Conservation (phyloP, 768 basidiomycete genomes). For the Pleurotus pulmonarius region DNA sequence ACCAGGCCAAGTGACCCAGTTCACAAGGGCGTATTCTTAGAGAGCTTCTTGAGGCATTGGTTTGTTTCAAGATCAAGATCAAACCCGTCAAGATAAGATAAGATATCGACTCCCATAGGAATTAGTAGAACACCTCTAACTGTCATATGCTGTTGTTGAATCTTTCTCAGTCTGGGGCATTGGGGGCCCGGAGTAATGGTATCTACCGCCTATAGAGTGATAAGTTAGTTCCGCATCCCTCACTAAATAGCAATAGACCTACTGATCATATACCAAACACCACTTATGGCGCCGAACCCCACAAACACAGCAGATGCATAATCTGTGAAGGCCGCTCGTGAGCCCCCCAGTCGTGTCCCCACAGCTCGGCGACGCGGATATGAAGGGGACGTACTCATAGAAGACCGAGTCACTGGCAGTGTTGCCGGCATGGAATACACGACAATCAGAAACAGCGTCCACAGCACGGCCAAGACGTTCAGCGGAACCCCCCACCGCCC, state of each 20-base stretch:
- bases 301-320: slow-evolving; percentile 67
- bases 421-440: slow-evolving; percentile 68
- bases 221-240: neutral
- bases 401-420: slow-evolving; percentile 45
- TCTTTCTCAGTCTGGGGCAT: neutral
- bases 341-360: neutral
- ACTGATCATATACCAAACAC: slow-evolving; percentile 59
- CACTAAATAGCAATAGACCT: slow-evolving; percentile 17
- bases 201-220: neutral
- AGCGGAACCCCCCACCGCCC: slow-evolving; percentile 41
- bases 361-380: neutral
- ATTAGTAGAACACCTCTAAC: no score
- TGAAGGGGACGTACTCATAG: slow-evolving; percentile 39
- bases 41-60: no score
- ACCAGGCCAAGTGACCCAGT: no score
- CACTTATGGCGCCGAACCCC: slow-evolving; percentile 55
- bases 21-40: no score
- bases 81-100: no score
- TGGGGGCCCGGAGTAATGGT: slow-evolving; percentile 1
- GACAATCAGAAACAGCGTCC: slow-evolving; percentile 59
- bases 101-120: no score
- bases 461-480: slow-evolving; percentile 52
- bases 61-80: no score
- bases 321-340: slow-evolving; percentile 32
- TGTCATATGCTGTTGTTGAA: no score